These are phyloP conservation scores for Diutina pseudorugosa DNA, from an alignment of 1,139 yeast genomes.

Conservation along the genomic window DNA sequence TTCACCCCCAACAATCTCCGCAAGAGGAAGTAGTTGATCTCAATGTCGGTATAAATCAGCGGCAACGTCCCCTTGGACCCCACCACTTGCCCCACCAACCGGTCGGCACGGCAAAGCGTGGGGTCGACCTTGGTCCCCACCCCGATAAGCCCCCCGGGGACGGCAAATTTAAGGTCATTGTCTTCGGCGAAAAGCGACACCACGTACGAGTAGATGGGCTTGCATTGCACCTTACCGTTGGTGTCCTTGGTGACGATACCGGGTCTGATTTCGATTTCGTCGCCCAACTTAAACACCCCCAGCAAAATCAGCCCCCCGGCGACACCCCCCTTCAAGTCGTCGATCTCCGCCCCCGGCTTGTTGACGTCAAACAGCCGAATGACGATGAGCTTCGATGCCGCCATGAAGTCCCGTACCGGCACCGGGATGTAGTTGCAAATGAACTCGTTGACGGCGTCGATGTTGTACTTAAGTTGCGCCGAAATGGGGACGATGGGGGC, in stretches of 20 bases:
- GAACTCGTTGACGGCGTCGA: constrained; percentile 95
- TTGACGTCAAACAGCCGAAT: constrained; percentile 98
- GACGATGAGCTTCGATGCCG: constrained; percentile 90
- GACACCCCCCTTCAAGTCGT: constrained; percentile 97
- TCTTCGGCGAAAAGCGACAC: constrained; percentile 94
- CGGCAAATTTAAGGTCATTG: constrained; percentile 95
- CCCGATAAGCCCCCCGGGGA: constrained; percentile 99
- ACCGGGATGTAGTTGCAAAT: constrained; percentile 94
- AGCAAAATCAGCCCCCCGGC: constrained; percentile 98
- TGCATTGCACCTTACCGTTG: constrained; percentile 86
- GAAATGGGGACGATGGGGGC: constrained; percentile 99
- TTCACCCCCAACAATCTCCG: constrained; percentile 97
- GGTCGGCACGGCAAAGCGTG: constrained; percentile 96
- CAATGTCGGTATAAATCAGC: constrained; percentile 91
- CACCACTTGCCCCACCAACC: constrained; percentile 97
- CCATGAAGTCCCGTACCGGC: constrained; percentile 88
- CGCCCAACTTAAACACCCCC: constrained; percentile 95
- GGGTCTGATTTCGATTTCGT: constrained; percentile 97
- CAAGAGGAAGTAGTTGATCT: constrained; percentile 90
- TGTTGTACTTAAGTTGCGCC: constrained; percentile 96
- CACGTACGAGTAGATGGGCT: constrained; percentile 89
- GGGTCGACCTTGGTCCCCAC: constrained; percentile 99
- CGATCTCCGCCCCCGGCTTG: constrained; percentile 97
- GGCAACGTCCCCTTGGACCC: constrained; percentile 97
- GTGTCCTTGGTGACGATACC: constrained; percentile 96